phyloP scores from a whole-genome alignment of 768 basidiomycete genomes.

The Tulasnella sp. region DNA sequence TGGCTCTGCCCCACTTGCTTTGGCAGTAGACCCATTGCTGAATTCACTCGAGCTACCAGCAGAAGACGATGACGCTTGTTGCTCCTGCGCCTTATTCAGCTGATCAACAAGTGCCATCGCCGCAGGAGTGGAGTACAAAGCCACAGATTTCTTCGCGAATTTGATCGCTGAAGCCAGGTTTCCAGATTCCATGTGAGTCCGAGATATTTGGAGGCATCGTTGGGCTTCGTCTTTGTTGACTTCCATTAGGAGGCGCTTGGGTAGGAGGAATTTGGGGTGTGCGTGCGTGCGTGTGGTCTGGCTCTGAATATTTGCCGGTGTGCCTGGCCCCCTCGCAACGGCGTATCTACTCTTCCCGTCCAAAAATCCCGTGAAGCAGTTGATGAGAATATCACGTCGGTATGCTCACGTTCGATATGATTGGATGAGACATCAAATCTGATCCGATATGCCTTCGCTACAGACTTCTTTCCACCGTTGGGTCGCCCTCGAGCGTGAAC shows the following conservation, averaged over 20 bases:
- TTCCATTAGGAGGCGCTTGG: conserved; percentile 19
- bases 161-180: conserved; percentile 73
- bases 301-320: conserved; percentile 1
- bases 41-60: conserved; percentile 24
- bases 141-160: conserved; percentile 80
- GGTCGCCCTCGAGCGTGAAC: conserved; percentile 47
- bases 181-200: conserved; percentile 57
- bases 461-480: not conserved
- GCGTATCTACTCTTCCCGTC: not conserved
- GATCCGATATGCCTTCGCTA: not conserved
- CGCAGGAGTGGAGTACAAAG: conserved; percentile 69
- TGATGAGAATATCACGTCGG: conserved; percentile 4
- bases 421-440: not conserved
- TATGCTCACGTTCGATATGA: not conserved
- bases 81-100: conserved; percentile 45
- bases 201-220: conserved; percentile 69
- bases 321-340: not conserved
- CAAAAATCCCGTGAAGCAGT: not conserved
- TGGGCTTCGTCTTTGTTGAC: conserved; percentile 80
- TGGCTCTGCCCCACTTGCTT: conserved; percentile 36
- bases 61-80: conserved; percentile 20
- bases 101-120: conserved; percentile 55
- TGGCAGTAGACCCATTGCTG: conserved; percentile 34
- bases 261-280: not conserved
- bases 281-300: not conserved